These are phyloP conservation scores for Polytrichum formosum DNA, from an alignment of 225 moss, liverwort and hornwort species.

Conservation along the genomic window DNA sequence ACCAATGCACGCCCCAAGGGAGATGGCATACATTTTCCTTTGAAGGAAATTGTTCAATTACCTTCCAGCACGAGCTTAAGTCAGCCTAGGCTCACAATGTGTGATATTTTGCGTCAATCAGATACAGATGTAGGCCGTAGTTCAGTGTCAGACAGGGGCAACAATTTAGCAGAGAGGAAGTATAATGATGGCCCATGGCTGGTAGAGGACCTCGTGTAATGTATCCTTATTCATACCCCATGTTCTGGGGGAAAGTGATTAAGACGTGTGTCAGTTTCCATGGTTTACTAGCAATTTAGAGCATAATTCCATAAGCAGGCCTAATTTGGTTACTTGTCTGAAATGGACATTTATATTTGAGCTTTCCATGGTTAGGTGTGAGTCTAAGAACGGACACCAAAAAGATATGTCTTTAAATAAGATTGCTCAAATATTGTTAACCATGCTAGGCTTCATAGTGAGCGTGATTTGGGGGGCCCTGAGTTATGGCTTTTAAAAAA, in stretches of 20 bases:
- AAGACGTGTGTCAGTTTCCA: not conserved
- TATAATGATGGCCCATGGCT: slow-evolving; percentile 28
- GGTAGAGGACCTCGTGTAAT: slow-evolving; percentile 34
- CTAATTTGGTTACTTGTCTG: no score
- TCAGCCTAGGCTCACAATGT: slow-evolving; percentile 9
- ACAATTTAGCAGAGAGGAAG: slow-evolving; percentile 27
- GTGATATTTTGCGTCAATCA: slow-evolving; percentile 10
- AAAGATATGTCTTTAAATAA: no score
- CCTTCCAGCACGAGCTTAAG: slow-evolving; percentile 15
- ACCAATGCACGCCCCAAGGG: slow-evolving; percentile 49
- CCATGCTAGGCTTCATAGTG: no score
- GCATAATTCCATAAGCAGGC: no score
- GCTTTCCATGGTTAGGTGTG: no score
- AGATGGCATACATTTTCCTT: slow-evolving; percentile 55
- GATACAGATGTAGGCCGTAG: slow-evolving; percentile 14
- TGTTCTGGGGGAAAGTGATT: no score
- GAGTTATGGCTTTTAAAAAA: no score
- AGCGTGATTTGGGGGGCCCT: no score
- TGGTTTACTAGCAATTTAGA: not conserved
- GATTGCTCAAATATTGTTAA: no score
- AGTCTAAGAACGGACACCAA: no score
- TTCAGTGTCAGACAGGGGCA: slow-evolving; percentile 34
- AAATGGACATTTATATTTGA: no score
- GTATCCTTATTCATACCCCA: not conserved
- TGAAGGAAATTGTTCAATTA: slow-evolving; percentile 21